These are phyloP conservation scores for Xylariaceae sp. DNA, from an alignment of 2,329 filamentous ascomycete species.

Conservation along the genomic window DNA sequence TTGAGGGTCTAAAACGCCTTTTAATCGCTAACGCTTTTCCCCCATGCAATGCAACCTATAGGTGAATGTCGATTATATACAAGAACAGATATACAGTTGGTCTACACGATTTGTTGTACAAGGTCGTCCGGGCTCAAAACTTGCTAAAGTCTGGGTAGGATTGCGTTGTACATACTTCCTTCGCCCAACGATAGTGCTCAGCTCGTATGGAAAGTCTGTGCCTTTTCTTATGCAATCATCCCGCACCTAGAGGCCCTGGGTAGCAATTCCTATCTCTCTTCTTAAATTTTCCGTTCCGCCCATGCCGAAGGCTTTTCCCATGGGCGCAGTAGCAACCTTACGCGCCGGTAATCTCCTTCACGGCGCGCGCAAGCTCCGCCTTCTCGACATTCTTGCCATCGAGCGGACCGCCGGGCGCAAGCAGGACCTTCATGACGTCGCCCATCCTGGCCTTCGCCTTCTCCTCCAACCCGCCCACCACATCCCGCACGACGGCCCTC, in stretches of 20 bases:
- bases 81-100: constrained; percentile 4
- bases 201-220: too few relatives aligned
- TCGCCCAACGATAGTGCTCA: too few relatives aligned
- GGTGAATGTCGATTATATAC: neutral
- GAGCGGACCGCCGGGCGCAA: constrained; percentile 56
- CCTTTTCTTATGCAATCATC: too few relatives aligned
- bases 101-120: constrained; percentile 9
- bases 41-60: constrained; percentile 5
- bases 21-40: neutral
- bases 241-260: too few relatives aligned
- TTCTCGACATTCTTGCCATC: constrained; percentile 70
- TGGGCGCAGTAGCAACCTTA: neutral
- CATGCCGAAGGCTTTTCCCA: too few relatives aligned
- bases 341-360: constrained; percentile 55
- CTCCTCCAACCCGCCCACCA: constrained; percentile 58
- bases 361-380: constrained; percentile 63
- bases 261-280: too few relatives aligned
- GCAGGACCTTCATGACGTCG: constrained; percentile 67
- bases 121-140: too few relatives aligned
- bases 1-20: neutral
- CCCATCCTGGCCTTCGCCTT: constrained; percentile 55
- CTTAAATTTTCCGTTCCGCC: too few relatives aligned
- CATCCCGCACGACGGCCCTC: constrained; percentile 55
- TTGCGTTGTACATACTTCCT: too few relatives aligned
- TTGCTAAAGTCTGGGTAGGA: too few relatives aligned